These are phyloP conservation scores for Carex scoparia DNA, from an alignment of 176 grass and related monocot genomes.

Conservation along the genomic window DNA sequence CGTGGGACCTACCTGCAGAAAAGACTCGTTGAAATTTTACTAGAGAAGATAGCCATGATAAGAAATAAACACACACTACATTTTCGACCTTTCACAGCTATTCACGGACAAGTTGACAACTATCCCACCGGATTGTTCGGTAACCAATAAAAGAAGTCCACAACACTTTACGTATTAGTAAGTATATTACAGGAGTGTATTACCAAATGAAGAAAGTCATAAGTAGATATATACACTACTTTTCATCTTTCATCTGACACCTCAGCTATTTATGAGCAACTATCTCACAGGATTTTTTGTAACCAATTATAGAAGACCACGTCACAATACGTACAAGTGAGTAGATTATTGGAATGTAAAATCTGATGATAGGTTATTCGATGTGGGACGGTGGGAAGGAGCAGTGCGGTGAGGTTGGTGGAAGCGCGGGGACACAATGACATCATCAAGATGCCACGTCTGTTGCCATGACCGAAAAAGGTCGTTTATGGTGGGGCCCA, in stretches of 20 bases:
- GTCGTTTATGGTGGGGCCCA: neutral
- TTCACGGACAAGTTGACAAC: neutral
- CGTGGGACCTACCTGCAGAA: neutral
- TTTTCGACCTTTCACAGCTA: neutral
- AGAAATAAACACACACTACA: neutral
- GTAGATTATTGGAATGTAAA: neutral
- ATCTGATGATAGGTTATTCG: neutral
- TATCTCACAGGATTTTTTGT: neutral
- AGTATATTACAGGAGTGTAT: neutral
- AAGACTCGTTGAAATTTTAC: neutral
- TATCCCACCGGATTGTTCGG: neutral
- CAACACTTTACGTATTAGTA: neutral
- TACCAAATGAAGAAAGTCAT: neutral
- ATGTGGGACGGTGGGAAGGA: constrained; percentile 4
- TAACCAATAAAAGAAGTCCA: neutral
- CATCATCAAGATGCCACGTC: constrained; percentile 50
- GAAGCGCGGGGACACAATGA: constrained; percentile 16
- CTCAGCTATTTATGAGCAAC: neutral
- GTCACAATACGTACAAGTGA: neutral
- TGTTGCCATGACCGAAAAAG: constrained; percentile 43
- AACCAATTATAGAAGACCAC: neutral
- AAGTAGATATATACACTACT: neutral
- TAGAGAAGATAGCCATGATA: neutral
- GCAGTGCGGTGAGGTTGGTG: constrained; percentile 71
- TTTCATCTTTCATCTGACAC: neutral